Evolutionary conservation across 2,329 filamentous ascomycete species (phyloP), one percentile per base, ranked within the genome.

Genomic region (Endoconidiophora laricicola): DNA sequence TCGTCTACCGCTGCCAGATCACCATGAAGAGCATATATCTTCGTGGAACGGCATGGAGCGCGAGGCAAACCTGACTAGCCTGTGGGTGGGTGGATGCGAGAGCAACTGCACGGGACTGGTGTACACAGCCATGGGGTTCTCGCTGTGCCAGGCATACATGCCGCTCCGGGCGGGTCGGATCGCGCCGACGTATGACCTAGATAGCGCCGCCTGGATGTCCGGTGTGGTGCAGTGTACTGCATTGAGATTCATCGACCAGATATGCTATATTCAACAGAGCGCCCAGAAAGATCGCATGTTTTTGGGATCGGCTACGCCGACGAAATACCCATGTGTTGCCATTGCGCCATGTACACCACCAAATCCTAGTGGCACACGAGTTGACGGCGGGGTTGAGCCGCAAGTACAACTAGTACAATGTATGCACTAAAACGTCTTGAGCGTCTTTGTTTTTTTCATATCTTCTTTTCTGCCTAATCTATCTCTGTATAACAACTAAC

Each of bases 71-170:
- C 16, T 52, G 24, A 22, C 36, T 14, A 22, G 16, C 29, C 20
- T 52, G 36, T 52, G 50, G 50, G 37, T 52, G 20, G 50, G 50
- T 7, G 41, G 36, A 4, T 45, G 45, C 18, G 50, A 46, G 14
- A 47, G 46, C n/a, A 36, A 37, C 4, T 48, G 47, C n/a, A 46
- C 42, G n/a, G 46, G 42, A 7, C 18, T 52, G 37, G 50, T 44
- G 16, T 52, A 49, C 9, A 49, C 46, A 39, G 41, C 41, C 40
- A 26, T 14, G 48, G 23, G n/a, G 20, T 44, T n/a, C 5, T 6
- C 16, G 2, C 16, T 16, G 5, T n/a, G 12, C 29, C 16, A 6
- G 2, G 37, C 36, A 36, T 46, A 51, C 22, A 46, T 51, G 18
- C 49, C 49, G 14, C 37, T 46, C 16, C 39, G 44, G 18, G 44